Evolutionary conservation across 805 yeast genomes (phyloP), one percentile per base, ranked within the genome.

Genomic region (Wickerhamiella sorbophila): DNA sequence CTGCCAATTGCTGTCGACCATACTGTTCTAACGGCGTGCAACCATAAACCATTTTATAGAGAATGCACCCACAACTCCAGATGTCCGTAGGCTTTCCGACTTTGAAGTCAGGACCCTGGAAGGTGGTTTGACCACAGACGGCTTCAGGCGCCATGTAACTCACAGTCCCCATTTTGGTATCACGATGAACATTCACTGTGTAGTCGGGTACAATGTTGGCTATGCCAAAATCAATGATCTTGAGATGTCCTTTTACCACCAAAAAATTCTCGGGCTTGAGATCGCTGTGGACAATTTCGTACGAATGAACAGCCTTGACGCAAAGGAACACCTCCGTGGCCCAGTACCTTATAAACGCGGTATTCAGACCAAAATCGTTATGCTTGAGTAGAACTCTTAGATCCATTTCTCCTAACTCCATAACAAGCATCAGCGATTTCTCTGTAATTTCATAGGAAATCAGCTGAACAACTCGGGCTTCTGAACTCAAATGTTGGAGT

Each of bases 61-160:
- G 66, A 3, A 91, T 88, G 58, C 97, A 86, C 0, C 98, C 98
- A 61, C 95, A 82, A 17, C 97, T 86, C 98, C 98, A 91, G 14
- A 91, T 77, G 62, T 91, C 98, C 1, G 96, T 81, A 0, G 97
- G 95, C 52, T 78, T 79, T 1, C 97, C 96, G 9, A 87, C 94
- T 58, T 75, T 82, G 88, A 55, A 56, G 38, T 43, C 79, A 63
- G 31, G 62, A 43, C 42, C 43, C 41, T 33, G 15, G 34, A 36
- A 18, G 3, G 39, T 20, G 5, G 34, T 45, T 45, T 67, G 74
- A 58, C 80, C 93, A 36, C 79, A 69, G 45, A 88, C 63, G 0
- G 96, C 83, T 59, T 88, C 98, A 0, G 98, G 98, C 0, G 98
- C 95, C 97, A 88, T 91, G 58, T 88, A 91, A 57, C 82, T 85